Percentiles rank a stretch among this genome's conserved stretches.
phyloP scores from a whole-genome alignment of 768 basidiomycete species.

The Ramaria sp. region DNA sequence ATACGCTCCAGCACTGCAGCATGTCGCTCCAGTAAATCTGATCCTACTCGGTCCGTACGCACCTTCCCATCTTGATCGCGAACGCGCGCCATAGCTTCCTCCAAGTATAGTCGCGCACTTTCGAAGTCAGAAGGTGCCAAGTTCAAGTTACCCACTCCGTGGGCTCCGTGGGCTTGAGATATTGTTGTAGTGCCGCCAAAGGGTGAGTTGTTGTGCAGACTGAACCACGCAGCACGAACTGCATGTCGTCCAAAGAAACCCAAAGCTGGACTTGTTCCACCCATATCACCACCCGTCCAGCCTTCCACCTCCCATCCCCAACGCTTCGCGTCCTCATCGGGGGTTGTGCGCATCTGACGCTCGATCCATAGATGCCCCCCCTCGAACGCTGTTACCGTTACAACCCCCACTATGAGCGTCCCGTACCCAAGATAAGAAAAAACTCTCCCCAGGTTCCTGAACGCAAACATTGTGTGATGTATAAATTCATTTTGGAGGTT shows the following conservation, averaged over 20 bases:
- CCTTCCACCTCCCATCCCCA: conserved; percentile 67
- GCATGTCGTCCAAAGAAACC: conserved; percentile 50
- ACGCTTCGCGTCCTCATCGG: conserved; percentile 38
- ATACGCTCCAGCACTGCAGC: conserved; percentile 51
- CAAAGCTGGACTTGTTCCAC: conserved; percentile 66
- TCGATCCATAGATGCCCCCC: conserved; percentile 57
- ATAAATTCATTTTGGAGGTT: conserved; percentile 2
- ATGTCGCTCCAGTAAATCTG: conserved; percentile 42
- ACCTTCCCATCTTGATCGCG: conserved; percentile 28
- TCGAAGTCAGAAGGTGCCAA: conserved; percentile 45
- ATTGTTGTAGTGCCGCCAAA: conserved; percentile 28
- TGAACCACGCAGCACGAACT: conserved; percentile 63
- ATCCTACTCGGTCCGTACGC: conserved; percentile 36
- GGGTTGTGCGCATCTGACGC: conserved; percentile 36
- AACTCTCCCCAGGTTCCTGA: conserved; percentile 4
- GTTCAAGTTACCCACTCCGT: conserved; percentile 26
- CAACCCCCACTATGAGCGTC: conserved; percentile 24
- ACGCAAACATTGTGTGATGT: neutral
- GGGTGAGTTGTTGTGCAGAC: conserved; percentile 42
- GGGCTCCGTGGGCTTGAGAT: conserved; percentile 22
- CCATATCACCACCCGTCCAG: conserved; percentile 27
- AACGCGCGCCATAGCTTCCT: conserved; percentile 26
- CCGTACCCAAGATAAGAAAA: conserved; percentile 4
- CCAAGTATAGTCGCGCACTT: conserved; percentile 42
- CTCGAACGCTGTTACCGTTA: conserved; percentile 40